These are phyloP conservation scores for Zangia roseola DNA, from an alignment of 768 basidiomycete species.

Conservation along the genomic window DNA sequence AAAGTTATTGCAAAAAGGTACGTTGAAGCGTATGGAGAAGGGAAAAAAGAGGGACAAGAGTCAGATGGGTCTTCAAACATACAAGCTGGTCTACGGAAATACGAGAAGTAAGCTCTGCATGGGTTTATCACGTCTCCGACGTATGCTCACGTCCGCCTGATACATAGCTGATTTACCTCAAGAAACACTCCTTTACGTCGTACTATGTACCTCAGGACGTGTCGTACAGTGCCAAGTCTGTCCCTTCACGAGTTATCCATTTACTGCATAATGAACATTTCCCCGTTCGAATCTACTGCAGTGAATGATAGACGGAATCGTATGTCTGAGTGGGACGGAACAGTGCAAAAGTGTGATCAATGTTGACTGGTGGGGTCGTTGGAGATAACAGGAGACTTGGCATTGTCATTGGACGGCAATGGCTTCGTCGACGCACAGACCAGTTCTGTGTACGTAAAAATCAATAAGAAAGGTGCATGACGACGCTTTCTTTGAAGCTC, in stretches of 20 bases:
- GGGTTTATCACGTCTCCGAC: not conserved
- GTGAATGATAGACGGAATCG: too few species aligned
- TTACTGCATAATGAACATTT: not conserved
- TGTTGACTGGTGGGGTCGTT: too few species aligned
- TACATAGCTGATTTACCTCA: not conserved
- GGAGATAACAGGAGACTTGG: too few species aligned
- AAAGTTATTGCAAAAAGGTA: slow-evolving; percentile 20
- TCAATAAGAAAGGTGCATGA: too few species aligned
- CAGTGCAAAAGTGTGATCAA: too few species aligned
- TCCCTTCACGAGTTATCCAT: not conserved
- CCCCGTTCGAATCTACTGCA: too few species aligned
- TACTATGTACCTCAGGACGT: slow-evolving; percentile 74
- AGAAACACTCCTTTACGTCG: slow-evolving; percentile 73
- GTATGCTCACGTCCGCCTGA: not conserved
- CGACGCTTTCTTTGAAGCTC: too few species aligned
- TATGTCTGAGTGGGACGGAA: too few species aligned
- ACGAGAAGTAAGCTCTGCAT: slow-evolving; percentile 4
- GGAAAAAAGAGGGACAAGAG: slow-evolving; percentile 9
- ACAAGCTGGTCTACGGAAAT: slow-evolving; percentile 17
- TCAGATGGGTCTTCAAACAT: slow-evolving; percentile 22
- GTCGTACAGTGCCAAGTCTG: slow-evolving; percentile 69
- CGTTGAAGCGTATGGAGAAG: slow-evolving; percentile 4
- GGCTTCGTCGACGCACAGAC: too few species aligned
- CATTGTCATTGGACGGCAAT: too few species aligned
- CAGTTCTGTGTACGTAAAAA: too few species aligned